Evolutionary conservation across 305 asterid species (phyloP), one percentile per base, ranked within the genome.

Genomic region (Fraxinus albicans): DNA sequence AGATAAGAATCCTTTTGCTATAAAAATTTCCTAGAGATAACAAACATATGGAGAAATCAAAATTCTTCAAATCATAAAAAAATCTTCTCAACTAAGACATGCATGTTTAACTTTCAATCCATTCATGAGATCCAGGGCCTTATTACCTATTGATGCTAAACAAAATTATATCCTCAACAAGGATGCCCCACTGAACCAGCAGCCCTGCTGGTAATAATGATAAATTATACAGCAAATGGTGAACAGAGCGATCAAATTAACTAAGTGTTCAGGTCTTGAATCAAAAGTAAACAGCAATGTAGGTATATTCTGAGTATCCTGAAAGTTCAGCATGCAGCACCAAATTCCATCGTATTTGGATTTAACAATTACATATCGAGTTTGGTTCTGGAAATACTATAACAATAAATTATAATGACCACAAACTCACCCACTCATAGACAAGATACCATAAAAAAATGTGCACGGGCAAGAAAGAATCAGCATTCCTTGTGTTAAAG

Each of bases 161-260:
- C 27, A 47, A 75, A 47, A 75, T 19, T 80, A 63, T 50, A 34
- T 77, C 75, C 53, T 38, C 23, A 58, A 78, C 78, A 58, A 36
- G 74, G 35, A 44, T 38, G 78, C 65, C 75, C 27, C 74, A 72
- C 76, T 69, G 73, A 81, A 73, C 65, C 44, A 75, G 81, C 50
- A 31, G 53, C 42, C 25, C 72, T 36, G 29, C 19, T 81, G 79
- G 63, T 53, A 77, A 77, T n/a, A 83, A 73, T 44, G 74, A 78
- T 23, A 19, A 23, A 70, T 29, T 70, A 70, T 29, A 70, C 42
- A 70, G 76, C 76, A 31, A 5, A 70, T 15, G 23, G 76, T 31
- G 76, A 70, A 70, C 40, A 70, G 23, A 70, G 9, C 1, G 23
- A 33, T 70, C 36, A 15, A 70, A 70, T 67, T 12, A 27, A 67